phyloP scores from a whole-genome alignment of 805 yeast genomes.

The Candida anglica region DNA sequence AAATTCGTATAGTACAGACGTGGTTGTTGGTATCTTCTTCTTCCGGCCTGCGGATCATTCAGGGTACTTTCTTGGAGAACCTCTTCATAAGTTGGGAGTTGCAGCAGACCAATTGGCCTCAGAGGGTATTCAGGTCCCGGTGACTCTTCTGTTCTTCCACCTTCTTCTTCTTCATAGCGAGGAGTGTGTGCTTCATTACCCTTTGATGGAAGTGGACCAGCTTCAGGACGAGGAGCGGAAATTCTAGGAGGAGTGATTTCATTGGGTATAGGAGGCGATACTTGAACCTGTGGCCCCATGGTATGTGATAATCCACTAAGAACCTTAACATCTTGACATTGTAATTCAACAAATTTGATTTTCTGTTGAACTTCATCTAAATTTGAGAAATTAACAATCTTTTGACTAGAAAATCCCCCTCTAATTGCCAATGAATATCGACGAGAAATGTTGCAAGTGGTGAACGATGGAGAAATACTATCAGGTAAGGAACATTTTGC shows the following conservation, averaged over 20 bases:
- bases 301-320: conserved; percentile 14
- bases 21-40: conserved; percentile 31
- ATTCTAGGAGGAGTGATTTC: too few species aligned
- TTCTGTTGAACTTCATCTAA: conserved; percentile 14
- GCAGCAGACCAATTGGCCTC: conserved; percentile 1
- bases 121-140: conserved; percentile 1
- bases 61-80: conserved; percentile 25
- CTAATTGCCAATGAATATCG: conserved; percentile 14
- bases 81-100: conserved; percentile 37
- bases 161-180: too few species aligned
- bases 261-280: too few species aligned
- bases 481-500: conserved; percentile 43
- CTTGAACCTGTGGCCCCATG: too few species aligned
- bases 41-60: conserved; percentile 29
- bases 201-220: too few species aligned
- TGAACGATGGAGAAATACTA: conserved; percentile 49
- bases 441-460: conserved; percentile 42
- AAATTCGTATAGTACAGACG: conserved; percentile 20
- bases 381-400: conserved; percentile 13
- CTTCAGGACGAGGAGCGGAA: too few species aligned
- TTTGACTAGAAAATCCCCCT: conserved; percentile 23
- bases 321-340: conserved; percentile 27
- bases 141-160: neutral
- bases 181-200: too few species aligned
- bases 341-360: conserved; percentile 25